A percentile compares a stretch with the other conserved stretches of the same genome.
Conservation (phyloP, 805 yeast genomes). For the Saturnispora ahearnii region DNA sequence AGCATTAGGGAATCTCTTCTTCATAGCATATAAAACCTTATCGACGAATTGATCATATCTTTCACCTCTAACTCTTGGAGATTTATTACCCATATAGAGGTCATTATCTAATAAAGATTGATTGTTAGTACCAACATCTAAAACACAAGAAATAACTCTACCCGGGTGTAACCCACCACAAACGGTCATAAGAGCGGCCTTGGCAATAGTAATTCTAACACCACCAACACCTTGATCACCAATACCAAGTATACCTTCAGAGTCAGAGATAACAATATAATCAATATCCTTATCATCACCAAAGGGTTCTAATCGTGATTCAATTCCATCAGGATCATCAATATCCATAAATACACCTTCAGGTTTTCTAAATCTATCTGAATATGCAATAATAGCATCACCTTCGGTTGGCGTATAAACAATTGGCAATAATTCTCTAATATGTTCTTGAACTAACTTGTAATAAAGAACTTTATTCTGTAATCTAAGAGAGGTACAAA, state of each 20-base stretch:
- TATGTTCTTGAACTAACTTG: slow-evolving; percentile 79
- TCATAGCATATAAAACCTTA: slow-evolving; percentile 61
- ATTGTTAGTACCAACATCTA: slow-evolving; percentile 94
- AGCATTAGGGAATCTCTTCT: slow-evolving; percentile 76
- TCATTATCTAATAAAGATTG: slow-evolving; percentile 70
- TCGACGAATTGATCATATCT: slow-evolving; percentile 79
- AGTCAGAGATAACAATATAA: slow-evolving; percentile 89
- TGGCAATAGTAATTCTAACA: slow-evolving; percentile 83
- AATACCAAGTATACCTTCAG: slow-evolving; percentile 93
- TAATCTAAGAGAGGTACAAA: slow-evolving; percentile 83
- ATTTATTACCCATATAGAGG: slow-evolving; percentile 85
- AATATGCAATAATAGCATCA: slow-evolving; percentile 90
- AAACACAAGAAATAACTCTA: slow-evolving; percentile 80
- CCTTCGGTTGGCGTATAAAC: slow-evolving; percentile 92
- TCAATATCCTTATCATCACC: slow-evolving; percentile 89
- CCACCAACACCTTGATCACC: slow-evolving; percentile 99
- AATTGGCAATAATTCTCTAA: slow-evolving; percentile 78
- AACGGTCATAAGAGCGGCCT: slow-evolving; percentile 88
- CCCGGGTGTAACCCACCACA: slow-evolving; percentile 98
- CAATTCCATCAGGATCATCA: slow-evolving; percentile 70
- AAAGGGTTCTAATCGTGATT: slow-evolving; percentile 60
- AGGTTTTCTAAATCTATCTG: slow-evolving; percentile 88
- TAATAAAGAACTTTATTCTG: slow-evolving; percentile 88
- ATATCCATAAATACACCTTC: slow-evolving; percentile 92
- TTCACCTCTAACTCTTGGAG: slow-evolving; percentile 78